Percentiles rank a stretch among this genome's conserved stretches.
Evolutionary conservation across 192 early-diverging fungal species (phyloP).

Genomic region (Rhizophagus prolifer): DNA sequence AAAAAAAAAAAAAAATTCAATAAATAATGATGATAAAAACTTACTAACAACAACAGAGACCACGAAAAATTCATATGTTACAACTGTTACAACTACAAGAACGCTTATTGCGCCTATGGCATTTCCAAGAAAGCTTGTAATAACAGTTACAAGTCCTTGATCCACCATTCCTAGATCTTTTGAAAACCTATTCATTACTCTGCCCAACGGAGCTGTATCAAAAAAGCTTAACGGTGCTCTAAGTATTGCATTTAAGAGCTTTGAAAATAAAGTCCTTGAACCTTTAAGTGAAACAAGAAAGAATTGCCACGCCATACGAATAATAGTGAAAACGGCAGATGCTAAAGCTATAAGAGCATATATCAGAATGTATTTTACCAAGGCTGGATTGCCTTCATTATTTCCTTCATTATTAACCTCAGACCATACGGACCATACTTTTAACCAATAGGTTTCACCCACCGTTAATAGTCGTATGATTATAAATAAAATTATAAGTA

Average conservation of each 20-base stretch:
- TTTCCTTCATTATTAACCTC: no score
- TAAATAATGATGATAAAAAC: background rate
- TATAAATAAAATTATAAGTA: constrained; percentile 43
- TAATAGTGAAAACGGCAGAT: constrained; percentile 41
- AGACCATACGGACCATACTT: constrained; percentile 49
- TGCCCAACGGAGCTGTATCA: constrained; percentile 82
- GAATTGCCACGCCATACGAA: constrained; percentile 44
- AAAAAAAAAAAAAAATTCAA: background rate
- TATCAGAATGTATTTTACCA: constrained; percentile 45
- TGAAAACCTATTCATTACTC: constrained; percentile 87
- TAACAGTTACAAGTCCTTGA: constrained; percentile 50
- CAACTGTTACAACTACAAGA: constrained; percentile 55
- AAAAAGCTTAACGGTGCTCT: constrained; percentile 84
- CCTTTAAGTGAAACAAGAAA: constrained; percentile 55
- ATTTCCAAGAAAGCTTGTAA: constrained; percentile 50
- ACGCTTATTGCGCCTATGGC: constrained; percentile 49
- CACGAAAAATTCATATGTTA: constrained; percentile 68
- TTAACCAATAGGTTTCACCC: constrained; percentile 65
- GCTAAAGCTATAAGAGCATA: constrained; percentile 54
- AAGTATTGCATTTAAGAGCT: constrained; percentile 57
- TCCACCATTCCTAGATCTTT: constrained; percentile 86
- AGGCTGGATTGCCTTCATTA: background rate
- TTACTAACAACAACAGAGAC: constrained; percentile 49
- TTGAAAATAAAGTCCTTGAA: constrained; percentile 54
- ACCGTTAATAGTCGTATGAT: constrained; percentile 51